Conservation (phyloP, 495 filamentous ascomycete genomes). For the Lophium mytilinum region DNA sequence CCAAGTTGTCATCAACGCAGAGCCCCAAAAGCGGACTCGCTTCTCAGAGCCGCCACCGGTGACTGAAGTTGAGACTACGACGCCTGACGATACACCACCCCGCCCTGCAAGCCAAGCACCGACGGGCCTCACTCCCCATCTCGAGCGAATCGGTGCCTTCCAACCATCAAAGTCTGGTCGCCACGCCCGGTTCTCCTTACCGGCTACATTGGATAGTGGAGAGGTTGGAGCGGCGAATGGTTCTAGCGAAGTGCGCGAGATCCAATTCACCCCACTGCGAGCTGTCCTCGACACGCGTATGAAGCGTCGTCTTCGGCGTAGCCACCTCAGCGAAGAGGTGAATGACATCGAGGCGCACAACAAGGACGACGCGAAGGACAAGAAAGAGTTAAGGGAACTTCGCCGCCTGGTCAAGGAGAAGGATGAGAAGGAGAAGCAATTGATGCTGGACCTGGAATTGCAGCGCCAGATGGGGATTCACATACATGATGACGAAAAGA, state of each 20-base stretch:
- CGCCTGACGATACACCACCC: background rate
- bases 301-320: conserved; percentile 61
- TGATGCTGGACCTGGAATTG: conserved; percentile 23
- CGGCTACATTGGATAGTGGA: conserved; percentile 6
- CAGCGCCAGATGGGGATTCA: conserved; percentile 28
- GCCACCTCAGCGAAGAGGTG: conserved; percentile 67
- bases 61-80: background rate
- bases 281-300: conserved; percentile 62
- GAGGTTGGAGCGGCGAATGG: background rate
- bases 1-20: background rate
- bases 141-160: conserved; percentile 8
- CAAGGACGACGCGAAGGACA: conserved; percentile 14
- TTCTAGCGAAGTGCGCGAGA: conserved; percentile 19
- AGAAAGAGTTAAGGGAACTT: conserved; percentile 17
- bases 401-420: conserved; percentile 24
- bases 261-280: conserved; percentile 62
- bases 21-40: background rate
- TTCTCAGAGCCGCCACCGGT: conserved; percentile 9
- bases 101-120: conserved; percentile 12
- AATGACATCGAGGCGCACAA: conserved; percentile 45
- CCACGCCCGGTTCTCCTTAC: conserved; percentile 18
- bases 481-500: conserved; percentile 19
- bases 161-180: conserved; percentile 6
- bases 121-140: conserved; percentile 17
- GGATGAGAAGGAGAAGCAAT: conserved; percentile 22